Percentiles rank a stretch among this genome's conserved stretches.
These are phyloP conservation scores for Moricandia moricandioides DNA, from an alignment of 345 rosid species.

Conservation along the genomic window DNA sequence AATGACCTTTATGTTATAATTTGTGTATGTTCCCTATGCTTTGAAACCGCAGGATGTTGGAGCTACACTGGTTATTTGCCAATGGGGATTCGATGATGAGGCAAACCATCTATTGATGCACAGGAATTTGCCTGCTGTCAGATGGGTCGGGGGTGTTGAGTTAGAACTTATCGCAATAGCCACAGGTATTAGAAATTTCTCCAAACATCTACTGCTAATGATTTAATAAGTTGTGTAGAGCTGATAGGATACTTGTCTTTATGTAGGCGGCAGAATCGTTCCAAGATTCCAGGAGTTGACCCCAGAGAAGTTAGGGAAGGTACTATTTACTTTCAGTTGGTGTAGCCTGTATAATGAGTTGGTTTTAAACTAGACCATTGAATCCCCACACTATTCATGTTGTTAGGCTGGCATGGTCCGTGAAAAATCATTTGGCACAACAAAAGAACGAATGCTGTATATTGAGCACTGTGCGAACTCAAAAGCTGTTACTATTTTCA, in stretches of 20 bases:
- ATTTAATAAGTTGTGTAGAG: neutral
- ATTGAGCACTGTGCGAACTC: slow-evolving; percentile 64
- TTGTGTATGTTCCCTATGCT: neutral
- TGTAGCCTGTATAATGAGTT: neutral
- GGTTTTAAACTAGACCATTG: neutral
- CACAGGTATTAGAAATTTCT: slow-evolving; percentile 51
- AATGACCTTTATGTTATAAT: neutral
- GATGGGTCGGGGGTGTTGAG: slow-evolving; percentile 98
- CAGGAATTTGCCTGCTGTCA: slow-evolving; percentile 87
- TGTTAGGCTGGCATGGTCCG: slow-evolving; percentile 68
- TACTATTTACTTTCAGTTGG: slow-evolving; percentile 30
- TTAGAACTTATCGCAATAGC: slow-evolving; percentile 94
- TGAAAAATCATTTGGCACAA: slow-evolving; percentile 57
- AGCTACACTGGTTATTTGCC: slow-evolving; percentile 94
- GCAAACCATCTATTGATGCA: slow-evolving; percentile 96
- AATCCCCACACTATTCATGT: neutral
- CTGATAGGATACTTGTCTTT: neutral
- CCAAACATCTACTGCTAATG: neutral
- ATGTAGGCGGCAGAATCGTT: slow-evolving; percentile 86
- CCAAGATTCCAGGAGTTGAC: slow-evolving; percentile 98
- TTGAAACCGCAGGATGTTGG: slow-evolving; percentile 80
- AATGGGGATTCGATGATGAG: slow-evolving; percentile 99
- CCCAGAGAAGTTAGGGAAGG: slow-evolving; percentile 90
- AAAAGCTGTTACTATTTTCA: slow-evolving; percentile 67
- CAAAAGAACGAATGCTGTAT: slow-evolving; percentile 57